These are phyloP conservation scores for Monosporascus sp. DNA, from an alignment of 2,329 filamentous ascomycete genomes.

Conservation along the genomic window DNA sequence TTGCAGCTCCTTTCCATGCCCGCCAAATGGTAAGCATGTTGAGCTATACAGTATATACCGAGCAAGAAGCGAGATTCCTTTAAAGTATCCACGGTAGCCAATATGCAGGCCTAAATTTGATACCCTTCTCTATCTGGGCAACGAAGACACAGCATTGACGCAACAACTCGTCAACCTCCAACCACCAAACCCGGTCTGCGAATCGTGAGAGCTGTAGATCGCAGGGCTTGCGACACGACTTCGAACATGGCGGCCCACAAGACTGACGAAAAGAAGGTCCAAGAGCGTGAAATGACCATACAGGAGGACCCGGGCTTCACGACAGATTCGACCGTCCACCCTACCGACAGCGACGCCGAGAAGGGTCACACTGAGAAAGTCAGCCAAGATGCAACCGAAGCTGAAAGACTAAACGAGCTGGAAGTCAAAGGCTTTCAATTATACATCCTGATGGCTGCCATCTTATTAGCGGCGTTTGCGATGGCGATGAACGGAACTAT, in stretches of 20 bases:
- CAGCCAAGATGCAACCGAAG: background rate
- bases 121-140: background rate
- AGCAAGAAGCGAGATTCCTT: background rate
- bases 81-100: background rate
- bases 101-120: background rate
- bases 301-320: background rate
- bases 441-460: background rate
- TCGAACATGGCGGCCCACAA: background rate
- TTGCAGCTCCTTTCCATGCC: background rate
- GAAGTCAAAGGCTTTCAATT: background rate
- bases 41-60: background rate
- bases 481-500: background rate
- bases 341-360: background rate
- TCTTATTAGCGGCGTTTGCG: background rate
- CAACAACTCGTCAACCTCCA: background rate
- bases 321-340: background rate
- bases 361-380: background rate
- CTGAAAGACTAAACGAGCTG: background rate
- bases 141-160: background rate
- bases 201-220: background rate
- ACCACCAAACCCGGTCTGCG: background rate
- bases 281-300: background rate
- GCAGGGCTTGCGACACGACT: background rate
- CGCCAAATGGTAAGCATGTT: background rate
- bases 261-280: background rate